Percentiles rank a stretch among this genome's conserved stretches.
phyloP scores from a whole-genome alignment of 2,329 filamentous ascomycete genomes.

The Colletotrichum sansevieriae region DNA sequence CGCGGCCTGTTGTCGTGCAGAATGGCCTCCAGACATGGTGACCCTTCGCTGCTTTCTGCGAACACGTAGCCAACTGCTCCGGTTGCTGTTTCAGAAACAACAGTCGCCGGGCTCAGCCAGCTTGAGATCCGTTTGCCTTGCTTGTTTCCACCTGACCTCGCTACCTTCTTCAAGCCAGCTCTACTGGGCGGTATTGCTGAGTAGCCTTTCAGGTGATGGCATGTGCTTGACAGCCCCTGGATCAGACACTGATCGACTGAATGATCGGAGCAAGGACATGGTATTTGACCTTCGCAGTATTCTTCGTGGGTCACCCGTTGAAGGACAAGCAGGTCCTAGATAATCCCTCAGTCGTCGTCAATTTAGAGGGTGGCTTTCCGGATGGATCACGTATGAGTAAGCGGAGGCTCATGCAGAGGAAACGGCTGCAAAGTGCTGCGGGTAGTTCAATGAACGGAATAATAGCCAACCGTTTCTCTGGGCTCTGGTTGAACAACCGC shows the following conservation, averaged over 20 bases:
- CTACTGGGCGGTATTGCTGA: background rate
- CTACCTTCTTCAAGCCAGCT: background rate
- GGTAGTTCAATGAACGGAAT: background rate
- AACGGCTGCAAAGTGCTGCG: background rate
- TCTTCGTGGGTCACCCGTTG: background rate
- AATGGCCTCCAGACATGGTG: background rate
- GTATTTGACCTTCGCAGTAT: background rate
- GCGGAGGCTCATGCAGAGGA: slow-evolving; percentile 6
- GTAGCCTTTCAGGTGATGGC: background rate
- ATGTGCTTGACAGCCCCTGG: background rate
- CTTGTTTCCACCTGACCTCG: background rate
- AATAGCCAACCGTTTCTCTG: background rate
- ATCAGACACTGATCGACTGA: background rate
- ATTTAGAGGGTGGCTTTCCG: background rate
- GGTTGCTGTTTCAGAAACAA: background rate
- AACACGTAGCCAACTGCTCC: background rate
- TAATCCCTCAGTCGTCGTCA: background rate
- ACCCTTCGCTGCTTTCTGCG: background rate
- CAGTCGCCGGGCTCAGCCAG: background rate
- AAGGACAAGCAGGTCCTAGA: background rate
- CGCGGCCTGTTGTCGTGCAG: background rate
- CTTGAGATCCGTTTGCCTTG: background rate
- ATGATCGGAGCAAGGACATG: slow-evolving; percentile 1
- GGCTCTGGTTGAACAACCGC: background rate
- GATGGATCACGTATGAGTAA: background rate